Percentiles rank a stretch among this genome's conserved stretches.
Conservation (phyloP, 495 filamentous ascomycete species). For the Neurospora sublineolata region DNA sequence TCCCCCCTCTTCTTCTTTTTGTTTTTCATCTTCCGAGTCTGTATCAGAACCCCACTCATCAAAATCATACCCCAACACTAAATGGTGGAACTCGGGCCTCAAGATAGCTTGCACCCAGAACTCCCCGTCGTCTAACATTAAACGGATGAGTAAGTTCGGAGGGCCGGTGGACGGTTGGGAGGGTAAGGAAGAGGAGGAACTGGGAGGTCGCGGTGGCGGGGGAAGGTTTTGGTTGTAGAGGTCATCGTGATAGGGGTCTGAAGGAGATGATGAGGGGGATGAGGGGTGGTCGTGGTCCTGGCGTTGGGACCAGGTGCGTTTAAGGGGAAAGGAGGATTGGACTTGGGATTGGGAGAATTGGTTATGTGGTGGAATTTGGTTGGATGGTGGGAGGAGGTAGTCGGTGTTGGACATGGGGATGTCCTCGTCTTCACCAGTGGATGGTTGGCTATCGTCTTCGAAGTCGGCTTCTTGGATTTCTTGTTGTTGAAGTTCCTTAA, state of each 20-base stretch:
- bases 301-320: neutral
- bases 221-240: neutral
- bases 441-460: too few relatives aligned
- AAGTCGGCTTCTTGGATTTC: neutral
- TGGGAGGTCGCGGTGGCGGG: neutral
- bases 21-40: neutral
- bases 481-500: neutral
- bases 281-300: neutral
- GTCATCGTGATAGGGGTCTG: neutral
- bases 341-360: neutral
- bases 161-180: neutral
- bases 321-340: neutral
- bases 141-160: neutral
- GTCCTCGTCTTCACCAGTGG: too few relatives aligned
- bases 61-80: neutral
- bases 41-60: neutral
- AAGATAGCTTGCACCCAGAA: neutral
- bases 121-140: accelerated
- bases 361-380: neutral
- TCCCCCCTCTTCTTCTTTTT: neutral
- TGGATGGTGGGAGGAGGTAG: neutral
- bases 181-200: neutral
- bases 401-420: neutral
- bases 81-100: neutral
- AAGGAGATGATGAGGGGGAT: neutral